These are phyloP conservation scores for Brassica napus DNA, from an alignment of 345 rosid genomes.

Conservation along the genomic window DNA sequence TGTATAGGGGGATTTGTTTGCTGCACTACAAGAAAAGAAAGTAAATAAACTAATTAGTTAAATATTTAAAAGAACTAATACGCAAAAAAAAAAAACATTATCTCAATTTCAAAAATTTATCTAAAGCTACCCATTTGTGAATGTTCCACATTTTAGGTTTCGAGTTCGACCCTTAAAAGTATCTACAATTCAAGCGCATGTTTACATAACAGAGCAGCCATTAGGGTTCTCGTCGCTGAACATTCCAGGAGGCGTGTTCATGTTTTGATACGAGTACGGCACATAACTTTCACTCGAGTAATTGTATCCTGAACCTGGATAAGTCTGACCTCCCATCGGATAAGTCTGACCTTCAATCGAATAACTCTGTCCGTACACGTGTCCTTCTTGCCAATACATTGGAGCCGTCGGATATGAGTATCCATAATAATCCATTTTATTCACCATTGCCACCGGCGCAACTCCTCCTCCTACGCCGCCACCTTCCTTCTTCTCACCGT, in stretches of 20 bases:
- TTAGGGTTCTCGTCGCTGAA: conserved; percentile 46
- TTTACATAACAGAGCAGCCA: conserved; percentile 38
- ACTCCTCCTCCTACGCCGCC: conserved; percentile 36
- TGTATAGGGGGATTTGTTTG: not conserved
- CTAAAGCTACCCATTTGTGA: conserved; percentile 5
- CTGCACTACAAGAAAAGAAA: conserved; percentile 11
- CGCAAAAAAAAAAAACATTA: conserved; percentile 11
- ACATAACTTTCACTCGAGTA: conserved; percentile 35
- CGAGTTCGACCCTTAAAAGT: not conserved
- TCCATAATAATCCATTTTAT: conserved; percentile 55
- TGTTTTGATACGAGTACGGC: conserved; percentile 34
- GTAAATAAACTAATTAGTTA: not conserved
- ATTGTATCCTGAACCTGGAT: conserved; percentile 40
- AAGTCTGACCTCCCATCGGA: conserved; percentile 10
- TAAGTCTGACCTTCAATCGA: not conserved
- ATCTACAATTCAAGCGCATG: not conserved
- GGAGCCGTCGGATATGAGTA: conserved; percentile 45
- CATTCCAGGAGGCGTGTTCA: conserved; percentile 36
- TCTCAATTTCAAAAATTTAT: conserved; percentile 21
- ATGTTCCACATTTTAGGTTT: conserved; percentile 2
- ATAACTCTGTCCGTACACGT: conserved; percentile 27
- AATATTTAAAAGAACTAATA: not conserved
- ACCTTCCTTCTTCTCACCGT: conserved; percentile 30
- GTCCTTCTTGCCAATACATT: conserved; percentile 51
- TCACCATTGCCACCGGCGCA: conserved; percentile 37